These are phyloP conservation scores for Lobulomyces angularis DNA, from an alignment of 192 early-diverging fungal genomes.

Conservation along the genomic window DNA sequence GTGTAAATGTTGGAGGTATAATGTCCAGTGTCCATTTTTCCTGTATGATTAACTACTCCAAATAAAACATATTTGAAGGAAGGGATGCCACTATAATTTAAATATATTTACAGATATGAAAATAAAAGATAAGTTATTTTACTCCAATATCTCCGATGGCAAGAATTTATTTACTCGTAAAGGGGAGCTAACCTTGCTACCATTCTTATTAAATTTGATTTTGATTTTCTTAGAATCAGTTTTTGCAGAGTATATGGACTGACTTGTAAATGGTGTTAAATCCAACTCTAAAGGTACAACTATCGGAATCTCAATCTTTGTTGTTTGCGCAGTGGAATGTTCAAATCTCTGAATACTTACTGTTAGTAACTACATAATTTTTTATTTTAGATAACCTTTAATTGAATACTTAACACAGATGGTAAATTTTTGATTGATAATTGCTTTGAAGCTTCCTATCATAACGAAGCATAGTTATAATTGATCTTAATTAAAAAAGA, in stretches of 20 bases:
- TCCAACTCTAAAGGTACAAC: slow-evolving; percentile 72
- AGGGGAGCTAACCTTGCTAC: too few relatives aligned
- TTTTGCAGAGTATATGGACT: slow-evolving; percentile 7
- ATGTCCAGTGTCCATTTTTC: slow-evolving; percentile 87
- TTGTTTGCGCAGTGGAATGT: slow-evolving; percentile 39
- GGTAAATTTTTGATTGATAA: slow-evolving; percentile 74
- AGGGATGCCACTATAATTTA: slow-evolving; percentile 41
- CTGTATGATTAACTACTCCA: slow-evolving; percentile 84
- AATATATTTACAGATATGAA: too few relatives aligned
- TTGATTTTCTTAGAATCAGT: background rate
- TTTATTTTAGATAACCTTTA: too few relatives aligned
- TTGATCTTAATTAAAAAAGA: slow-evolving; percentile 3
- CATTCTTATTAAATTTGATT: too few relatives aligned
- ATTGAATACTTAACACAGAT: slow-evolving; percentile 78
- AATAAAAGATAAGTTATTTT: too few relatives aligned
- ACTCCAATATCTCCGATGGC: too few relatives aligned
- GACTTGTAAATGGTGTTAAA: slow-evolving; percentile 81
- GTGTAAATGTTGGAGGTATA: slow-evolving; percentile 75
- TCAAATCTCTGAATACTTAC: slow-evolving; percentile 58
- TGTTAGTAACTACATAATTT: slow-evolving; percentile 3
- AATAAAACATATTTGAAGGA: slow-evolving; percentile 74
- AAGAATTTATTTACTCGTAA: too few relatives aligned
- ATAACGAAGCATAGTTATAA: slow-evolving; percentile 13
- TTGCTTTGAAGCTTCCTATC: slow-evolving; percentile 71
- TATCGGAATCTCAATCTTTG: slow-evolving; percentile 83